Evolutionary conservation across 352 stramenopile genomes (phyloP).

Genomic region (Pythium apleroticum): DNA sequence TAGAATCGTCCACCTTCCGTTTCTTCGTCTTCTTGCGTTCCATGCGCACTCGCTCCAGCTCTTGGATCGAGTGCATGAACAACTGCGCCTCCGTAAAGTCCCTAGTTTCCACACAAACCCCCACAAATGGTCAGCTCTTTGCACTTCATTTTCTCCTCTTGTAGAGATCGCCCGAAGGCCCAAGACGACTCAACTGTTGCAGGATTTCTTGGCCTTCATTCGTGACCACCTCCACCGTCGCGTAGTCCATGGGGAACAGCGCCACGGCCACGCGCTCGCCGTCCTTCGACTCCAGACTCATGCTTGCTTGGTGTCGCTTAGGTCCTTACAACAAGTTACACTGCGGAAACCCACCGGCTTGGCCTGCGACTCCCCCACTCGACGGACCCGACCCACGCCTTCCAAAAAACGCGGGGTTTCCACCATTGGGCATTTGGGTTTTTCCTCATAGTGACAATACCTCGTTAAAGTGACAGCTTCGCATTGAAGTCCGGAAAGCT

Average conservation of each 20-base stretch:
- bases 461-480: conserved; percentile 10
- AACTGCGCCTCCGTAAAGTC: conserved; percentile 83
- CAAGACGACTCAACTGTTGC: conserved; percentile 49
- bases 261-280: conserved; percentile 59
- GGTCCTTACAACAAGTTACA: conserved; percentile 4
- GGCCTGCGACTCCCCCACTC: neutral
- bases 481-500: neutral
- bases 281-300: conserved; percentile 49
- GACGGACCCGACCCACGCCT: conserved; percentile 12
- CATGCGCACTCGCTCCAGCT: conserved; percentile 60
- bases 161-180: neutral
- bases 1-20: conserved; percentile 27
- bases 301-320: conserved; percentile 5
- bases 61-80: conserved; percentile 82
- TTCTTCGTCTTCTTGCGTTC: conserved; percentile 73
- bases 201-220: conserved; percentile 79
- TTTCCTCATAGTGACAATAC: conserved; percentile 10
- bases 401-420: conserved; percentile 24
- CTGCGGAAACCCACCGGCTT: conserved; percentile 4
- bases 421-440: conserved; percentile 24
- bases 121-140: conserved; percentile 1
- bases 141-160: neutral
- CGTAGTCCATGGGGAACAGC: conserved; percentile 80
- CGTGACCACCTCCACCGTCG: conserved; percentile 76
- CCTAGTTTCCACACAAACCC: conserved; percentile 32